Conservation (phyloP, 305 asterid species). For the Andrographis paniculata region DNA sequence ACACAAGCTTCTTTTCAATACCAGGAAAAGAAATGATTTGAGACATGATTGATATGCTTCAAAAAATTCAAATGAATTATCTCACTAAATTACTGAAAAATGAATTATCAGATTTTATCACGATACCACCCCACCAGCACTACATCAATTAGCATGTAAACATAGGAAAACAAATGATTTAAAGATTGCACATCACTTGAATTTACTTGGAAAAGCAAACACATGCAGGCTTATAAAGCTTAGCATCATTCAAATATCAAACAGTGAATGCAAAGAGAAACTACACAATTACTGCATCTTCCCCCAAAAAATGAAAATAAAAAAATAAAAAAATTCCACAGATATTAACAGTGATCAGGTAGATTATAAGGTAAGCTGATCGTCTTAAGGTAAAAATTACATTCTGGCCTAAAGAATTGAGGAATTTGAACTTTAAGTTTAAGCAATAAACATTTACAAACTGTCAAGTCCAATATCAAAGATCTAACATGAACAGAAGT, state of each 20-base stretch:
- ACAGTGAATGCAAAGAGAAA: too few relatives aligned
- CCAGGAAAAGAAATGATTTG: background rate
- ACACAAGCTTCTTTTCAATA: background rate
- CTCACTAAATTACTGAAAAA: too few relatives aligned
- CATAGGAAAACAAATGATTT: background rate
- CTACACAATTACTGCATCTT: background rate
- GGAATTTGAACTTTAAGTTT: background rate
- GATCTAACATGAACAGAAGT: background rate
- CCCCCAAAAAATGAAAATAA: background rate
- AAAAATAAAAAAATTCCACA: constrained; percentile 1
- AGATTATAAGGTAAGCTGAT: background rate
- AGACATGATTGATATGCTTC: background rate
- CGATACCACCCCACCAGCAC: too few relatives aligned
- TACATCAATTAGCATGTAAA: background rate
- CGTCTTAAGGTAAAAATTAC: background rate
- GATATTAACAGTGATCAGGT: background rate
- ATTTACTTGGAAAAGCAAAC: too few relatives aligned
- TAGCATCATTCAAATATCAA: too few relatives aligned
- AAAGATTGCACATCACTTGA: background rate
- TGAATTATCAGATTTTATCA: too few relatives aligned
- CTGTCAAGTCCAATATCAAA: background rate
- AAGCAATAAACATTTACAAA: too few relatives aligned
- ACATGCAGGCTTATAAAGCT: too few relatives aligned
- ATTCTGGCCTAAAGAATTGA: background rate
- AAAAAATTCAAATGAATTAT: background rate